Conservation (phyloP, 768 basidiomycete species). For the Mrakia frigida region DNA sequence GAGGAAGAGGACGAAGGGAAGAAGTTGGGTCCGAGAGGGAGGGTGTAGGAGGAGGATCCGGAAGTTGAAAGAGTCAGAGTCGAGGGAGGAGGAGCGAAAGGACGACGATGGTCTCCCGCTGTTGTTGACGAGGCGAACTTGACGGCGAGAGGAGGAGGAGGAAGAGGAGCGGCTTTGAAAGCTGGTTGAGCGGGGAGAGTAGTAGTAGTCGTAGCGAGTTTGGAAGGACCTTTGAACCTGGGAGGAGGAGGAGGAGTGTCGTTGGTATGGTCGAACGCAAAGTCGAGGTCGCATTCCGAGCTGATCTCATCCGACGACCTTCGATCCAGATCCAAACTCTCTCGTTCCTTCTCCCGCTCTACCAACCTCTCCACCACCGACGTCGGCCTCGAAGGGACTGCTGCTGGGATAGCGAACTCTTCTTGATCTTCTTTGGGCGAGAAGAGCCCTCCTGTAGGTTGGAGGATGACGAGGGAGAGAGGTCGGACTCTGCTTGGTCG, state of each 20-base stretch:
- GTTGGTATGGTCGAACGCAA: constrained; percentile 15
- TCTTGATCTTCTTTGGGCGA: background rate
- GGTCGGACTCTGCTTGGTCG: background rate
- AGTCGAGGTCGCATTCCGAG: constrained; percentile 23
- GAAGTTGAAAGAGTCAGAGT: background rate
- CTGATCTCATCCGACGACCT: constrained; percentile 16
- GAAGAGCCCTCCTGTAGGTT: constrained; percentile 8
- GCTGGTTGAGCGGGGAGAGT: background rate
- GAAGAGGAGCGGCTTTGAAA: background rate
- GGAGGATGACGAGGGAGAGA: constrained; percentile 9
- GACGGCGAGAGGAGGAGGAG: background rate
- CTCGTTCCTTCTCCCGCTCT: background rate
- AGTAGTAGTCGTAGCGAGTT: background rate
- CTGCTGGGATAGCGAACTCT: no score
- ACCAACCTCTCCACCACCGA: constrained; percentile 1
- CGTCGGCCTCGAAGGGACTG: background rate
- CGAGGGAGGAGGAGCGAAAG: background rate
- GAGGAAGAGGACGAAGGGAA: background rate
- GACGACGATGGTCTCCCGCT: background rate
- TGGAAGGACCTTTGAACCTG: background rate
- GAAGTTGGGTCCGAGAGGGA: background rate
- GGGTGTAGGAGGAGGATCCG: background rate
- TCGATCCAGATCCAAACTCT: constrained; percentile 9
- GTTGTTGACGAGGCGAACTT: background rate
- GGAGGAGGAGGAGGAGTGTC: background rate